phyloP scores from a whole-genome alignment of 345 rosid species.

The Salix brachista region DNA sequence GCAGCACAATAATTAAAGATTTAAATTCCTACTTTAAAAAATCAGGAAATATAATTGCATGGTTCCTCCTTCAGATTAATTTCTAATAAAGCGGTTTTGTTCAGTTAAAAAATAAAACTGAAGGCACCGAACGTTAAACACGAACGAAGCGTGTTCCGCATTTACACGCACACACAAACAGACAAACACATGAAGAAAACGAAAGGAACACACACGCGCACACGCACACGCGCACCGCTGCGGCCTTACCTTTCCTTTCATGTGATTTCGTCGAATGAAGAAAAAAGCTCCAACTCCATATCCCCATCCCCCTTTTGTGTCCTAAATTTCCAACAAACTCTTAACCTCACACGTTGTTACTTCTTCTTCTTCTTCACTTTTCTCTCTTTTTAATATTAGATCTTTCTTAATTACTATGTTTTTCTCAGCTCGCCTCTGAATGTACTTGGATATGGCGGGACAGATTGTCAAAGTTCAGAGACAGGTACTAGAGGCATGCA shows the following conservation, averaged over 20 bases:
- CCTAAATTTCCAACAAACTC: background rate
- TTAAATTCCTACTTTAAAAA: no score
- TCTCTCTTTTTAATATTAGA: background rate
- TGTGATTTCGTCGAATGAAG: background rate
- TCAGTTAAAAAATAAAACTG: no score
- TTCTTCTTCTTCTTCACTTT: background rate
- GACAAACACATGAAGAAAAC: background rate
- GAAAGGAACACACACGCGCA: background rate
- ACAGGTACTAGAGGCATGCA: slow-evolving; percentile 54
- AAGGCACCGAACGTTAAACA: no score
- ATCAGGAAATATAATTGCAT: no score
- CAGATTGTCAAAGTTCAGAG: slow-evolving; percentile 50
- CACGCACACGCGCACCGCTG: background rate
- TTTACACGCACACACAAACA: background rate
- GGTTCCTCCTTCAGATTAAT: no score
- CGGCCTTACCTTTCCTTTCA: background rate
- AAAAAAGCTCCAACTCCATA: background rate
- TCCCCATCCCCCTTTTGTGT: background rate
- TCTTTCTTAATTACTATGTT: slow-evolving; percentile 3
- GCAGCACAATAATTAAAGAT: no score
- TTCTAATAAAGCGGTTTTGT: no score
- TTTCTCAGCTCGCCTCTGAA: background rate
- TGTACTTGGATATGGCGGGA: slow-evolving; percentile 31
- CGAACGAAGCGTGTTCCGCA: no score
- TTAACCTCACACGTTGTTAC: background rate